Evolutionary conservation across 2,329 filamentous ascomycete species (phyloP), one percentile per base, ranked within the genome.

Genomic region (Elsinoe arachidis): DNA sequence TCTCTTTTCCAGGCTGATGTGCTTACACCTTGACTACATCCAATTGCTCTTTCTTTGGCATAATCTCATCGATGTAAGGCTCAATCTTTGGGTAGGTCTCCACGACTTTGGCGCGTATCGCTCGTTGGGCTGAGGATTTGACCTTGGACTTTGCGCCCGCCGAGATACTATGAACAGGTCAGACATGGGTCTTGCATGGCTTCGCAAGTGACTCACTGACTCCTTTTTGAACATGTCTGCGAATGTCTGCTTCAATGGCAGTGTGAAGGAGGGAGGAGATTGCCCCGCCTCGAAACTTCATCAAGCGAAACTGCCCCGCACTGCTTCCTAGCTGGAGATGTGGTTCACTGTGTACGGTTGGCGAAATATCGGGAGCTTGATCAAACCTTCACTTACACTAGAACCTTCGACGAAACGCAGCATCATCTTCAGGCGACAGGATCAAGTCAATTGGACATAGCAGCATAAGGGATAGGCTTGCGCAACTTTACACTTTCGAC

Each of bases 71-170:
- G 73, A 96, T 95, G 75, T 90, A 82, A 0, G 89, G 88, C 64
- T 84, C 83, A 54, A 97, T 86, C 54, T 88, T 82, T 2, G 93
- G 93, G 74, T 95, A 96, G 55, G 87, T 87, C 59, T 89, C 80
- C 62, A 93, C 78, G 63, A 97, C 82, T 68, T 88, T 88, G 67
- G 85, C 80, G 65, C 93, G 88, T 66, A 99, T 85, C 62, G 78
- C 82, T 68, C 93, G 88, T 77, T 96, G 91, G 58, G 90, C 89
- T 21, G 90, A 96, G 63, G 92, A 96, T 77, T 97, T 99, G 74
- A 97, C 89, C 79, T 97, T 97, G 66, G 90, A 90, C 76, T 93
- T 95, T 58, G 88, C 85, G 63, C 87, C 83, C 23, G 86, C 76
- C 66, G 84, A 77, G 71, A 96, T 84, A 64, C 88, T 92, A 67